A percentile compares a stretch with the other conserved stretches of the same genome.
These are phyloP conservation scores for Boletellus ananas DNA, from an alignment of 768 basidiomycete genomes.

Conservation along the genomic window DNA sequence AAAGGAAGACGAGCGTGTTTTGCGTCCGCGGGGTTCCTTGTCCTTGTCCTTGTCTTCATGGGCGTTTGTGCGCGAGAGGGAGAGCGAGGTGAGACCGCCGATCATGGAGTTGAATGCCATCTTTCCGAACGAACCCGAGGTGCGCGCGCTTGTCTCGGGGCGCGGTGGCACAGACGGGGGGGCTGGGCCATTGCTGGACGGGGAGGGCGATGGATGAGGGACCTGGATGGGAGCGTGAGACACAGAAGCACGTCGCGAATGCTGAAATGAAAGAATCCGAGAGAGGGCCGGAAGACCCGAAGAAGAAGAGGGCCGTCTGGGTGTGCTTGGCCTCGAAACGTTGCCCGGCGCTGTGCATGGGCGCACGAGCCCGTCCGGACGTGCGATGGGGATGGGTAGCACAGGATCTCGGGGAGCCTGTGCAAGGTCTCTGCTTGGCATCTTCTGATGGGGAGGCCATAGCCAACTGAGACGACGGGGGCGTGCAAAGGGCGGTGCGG, in stretches of 20 bases:
- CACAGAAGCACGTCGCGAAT: slow-evolving; percentile 10
- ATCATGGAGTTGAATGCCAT: slow-evolving; percentile 69
- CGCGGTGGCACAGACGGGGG: slow-evolving; percentile 19
- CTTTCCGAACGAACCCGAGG: slow-evolving; percentile 53
- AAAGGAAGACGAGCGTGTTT: slow-evolving; percentile 48
- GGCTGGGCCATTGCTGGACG: slow-evolving; percentile 6
- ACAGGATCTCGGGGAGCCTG: slow-evolving; percentile 15
- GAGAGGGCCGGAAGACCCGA: slow-evolving; percentile 15
- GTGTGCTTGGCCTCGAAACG: slow-evolving; percentile 20
- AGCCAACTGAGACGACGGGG: slow-evolving; percentile 28
- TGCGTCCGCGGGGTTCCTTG: slow-evolving; percentile 51
- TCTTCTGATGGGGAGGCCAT: slow-evolving; percentile 25
- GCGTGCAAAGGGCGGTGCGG: slow-evolving; percentile 6
- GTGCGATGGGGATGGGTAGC: slow-evolving; percentile 17
- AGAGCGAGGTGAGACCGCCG: slow-evolving; percentile 61
- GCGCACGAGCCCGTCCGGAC: slow-evolving; percentile 1
- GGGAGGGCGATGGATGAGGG: slow-evolving; percentile 4
- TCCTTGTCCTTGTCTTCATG: slow-evolving; percentile 42
- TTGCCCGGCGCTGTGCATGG: slow-evolving; percentile 2
- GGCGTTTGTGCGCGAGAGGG: slow-evolving; percentile 54
- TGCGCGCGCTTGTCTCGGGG: slow-evolving; percentile 35
- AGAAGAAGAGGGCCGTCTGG: slow-evolving; percentile 21
- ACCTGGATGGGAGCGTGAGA: slow-evolving; percentile 22
- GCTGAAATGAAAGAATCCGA: slow-evolving; percentile 24
- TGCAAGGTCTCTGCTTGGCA: slow-evolving; percentile 14